Conservation (phyloP, 2,329 filamentous ascomycete genomes). For the Exophiala calicioides region DNA sequence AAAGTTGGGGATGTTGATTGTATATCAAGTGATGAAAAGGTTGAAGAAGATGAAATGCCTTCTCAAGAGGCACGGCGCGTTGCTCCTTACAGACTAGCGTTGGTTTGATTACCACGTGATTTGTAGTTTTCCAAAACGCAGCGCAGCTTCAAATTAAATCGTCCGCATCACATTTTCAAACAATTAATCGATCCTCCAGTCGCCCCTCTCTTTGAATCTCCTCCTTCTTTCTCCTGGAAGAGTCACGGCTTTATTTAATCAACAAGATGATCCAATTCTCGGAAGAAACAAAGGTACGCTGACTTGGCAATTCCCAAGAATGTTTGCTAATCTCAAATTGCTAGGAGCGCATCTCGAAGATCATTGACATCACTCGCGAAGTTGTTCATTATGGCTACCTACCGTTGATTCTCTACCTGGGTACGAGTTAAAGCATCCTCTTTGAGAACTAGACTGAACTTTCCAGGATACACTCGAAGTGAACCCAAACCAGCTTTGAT, state of each 20-base stretch:
- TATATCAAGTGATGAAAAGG: not conserved
- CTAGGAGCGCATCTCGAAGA: constrained; percentile 94
- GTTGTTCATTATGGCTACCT: constrained; percentile 98
- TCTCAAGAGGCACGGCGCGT: constrained; percentile 10
- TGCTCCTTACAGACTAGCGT: constrained; percentile 8
- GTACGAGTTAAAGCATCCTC: constrained; percentile 51
- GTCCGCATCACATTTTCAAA: constrained; percentile 1
- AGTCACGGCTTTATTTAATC: too few relatives aligned
- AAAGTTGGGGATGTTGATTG: not conserved
- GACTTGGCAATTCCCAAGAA: not conserved
- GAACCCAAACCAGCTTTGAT: constrained; percentile 82
- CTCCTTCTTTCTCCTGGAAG: not conserved
- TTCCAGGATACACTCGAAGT: constrained; percentile 84
- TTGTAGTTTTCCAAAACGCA: constrained; percentile 3
- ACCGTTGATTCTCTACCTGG: constrained; percentile 93
- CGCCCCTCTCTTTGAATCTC: not conserved
- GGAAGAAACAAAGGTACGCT: constrained; percentile 87
- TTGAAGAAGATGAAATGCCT: constrained; percentile 1
- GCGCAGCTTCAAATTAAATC: constrained; percentile 15
- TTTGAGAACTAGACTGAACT: constrained; percentile 6
- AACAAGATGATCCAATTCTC: constrained; percentile 62
- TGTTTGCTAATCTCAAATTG: constrained; percentile 5
- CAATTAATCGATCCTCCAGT: not conserved
- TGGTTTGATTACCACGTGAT: constrained; percentile 4
- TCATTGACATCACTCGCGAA: constrained; percentile 91